A percentile compares a stretch with the other conserved stretches of the same genome.
These are phyloP conservation scores for Aspergillus sp. DNA, from an alignment of 2,329 filamentous ascomycete genomes.

Conservation along the genomic window DNA sequence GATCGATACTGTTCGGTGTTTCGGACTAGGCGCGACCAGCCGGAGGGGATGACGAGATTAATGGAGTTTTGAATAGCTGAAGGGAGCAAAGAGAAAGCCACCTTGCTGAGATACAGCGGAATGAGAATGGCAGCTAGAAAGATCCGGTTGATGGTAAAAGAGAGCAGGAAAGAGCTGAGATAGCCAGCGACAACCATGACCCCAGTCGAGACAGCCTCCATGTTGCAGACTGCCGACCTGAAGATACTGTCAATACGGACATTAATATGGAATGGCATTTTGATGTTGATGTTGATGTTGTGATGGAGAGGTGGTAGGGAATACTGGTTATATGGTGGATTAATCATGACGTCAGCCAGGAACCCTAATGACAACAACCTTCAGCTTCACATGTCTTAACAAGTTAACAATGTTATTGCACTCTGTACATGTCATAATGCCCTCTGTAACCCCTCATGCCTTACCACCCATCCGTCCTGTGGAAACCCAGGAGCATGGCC, in stretches of 20 bases:
- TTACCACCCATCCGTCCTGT: constrained; percentile 11
- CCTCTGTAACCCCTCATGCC: constrained; percentile 12
- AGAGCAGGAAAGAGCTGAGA: background rate
- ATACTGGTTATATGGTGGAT: too few species aligned
- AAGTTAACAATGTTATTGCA: too few species aligned
- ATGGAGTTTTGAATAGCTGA: background rate
- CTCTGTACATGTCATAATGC: background rate
- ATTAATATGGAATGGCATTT: background rate
- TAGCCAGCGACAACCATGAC: background rate
- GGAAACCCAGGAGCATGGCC: constrained; percentile 14
- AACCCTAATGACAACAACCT: too few species aligned
- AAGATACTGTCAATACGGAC: background rate
- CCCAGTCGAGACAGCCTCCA: background rate
- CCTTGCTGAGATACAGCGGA: background rate
- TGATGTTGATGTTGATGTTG: background rate
- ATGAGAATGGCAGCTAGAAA: background rate
- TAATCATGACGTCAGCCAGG: too few species aligned
- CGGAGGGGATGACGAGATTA: background rate
- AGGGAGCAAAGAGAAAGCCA: background rate
- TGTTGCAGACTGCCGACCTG: background rate
- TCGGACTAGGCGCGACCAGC: background rate
- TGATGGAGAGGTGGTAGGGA: too few species aligned
- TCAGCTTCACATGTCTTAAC: too few species aligned
- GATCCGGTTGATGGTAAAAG: background rate
- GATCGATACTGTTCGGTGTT: background rate